These are phyloP conservation scores for Raffaelea ambrosiae DNA, from an alignment of 2,329 filamentous ascomycete genomes.

Conservation along the genomic window DNA sequence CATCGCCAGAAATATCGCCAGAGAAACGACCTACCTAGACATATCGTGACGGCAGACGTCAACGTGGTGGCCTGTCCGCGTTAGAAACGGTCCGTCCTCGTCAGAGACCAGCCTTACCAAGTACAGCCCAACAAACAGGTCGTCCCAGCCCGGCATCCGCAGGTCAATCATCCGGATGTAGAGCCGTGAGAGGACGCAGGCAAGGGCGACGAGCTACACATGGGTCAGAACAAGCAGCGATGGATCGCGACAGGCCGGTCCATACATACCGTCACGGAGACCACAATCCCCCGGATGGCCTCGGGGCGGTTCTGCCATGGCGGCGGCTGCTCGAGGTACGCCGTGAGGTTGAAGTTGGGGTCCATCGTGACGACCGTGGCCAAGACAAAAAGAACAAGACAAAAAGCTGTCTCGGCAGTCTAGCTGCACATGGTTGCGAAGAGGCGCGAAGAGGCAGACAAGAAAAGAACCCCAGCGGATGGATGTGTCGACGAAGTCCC, in stretches of 20 bases:
- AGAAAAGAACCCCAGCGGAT: too few relatives aligned
- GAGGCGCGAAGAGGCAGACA: too few relatives aligned
- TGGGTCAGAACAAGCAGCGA: not conserved
- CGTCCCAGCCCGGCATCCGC: conserved; percentile 8
- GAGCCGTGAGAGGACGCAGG: conserved; percentile 6
- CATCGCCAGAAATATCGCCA: not conserved
- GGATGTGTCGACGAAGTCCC: too few relatives aligned
- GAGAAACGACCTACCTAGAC: conserved; percentile 1
- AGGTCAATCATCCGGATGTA: conserved; percentile 7
- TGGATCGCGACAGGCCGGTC: not conserved
- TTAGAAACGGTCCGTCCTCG: not conserved
- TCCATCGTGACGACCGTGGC: too few relatives aligned
- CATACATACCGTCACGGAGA: conserved; percentile 4
- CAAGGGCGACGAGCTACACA: not conserved
- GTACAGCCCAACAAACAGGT: conserved; percentile 8
- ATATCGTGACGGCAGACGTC: not conserved
- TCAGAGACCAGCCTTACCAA: conserved; percentile 3
- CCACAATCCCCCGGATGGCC: conserved; percentile 2
- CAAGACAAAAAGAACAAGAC: not conserved
- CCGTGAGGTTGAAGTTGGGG: not conserved
- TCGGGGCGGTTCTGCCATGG: conserved; percentile 9
- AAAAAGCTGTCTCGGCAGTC: too few relatives aligned
- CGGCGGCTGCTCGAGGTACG: not conserved
- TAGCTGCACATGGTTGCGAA: too few relatives aligned
- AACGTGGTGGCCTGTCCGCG: not conserved